Base-by-base conservation (phyloP, 2,329 filamentous ascomycete genomes). In the Oidium heveae region DNA sequence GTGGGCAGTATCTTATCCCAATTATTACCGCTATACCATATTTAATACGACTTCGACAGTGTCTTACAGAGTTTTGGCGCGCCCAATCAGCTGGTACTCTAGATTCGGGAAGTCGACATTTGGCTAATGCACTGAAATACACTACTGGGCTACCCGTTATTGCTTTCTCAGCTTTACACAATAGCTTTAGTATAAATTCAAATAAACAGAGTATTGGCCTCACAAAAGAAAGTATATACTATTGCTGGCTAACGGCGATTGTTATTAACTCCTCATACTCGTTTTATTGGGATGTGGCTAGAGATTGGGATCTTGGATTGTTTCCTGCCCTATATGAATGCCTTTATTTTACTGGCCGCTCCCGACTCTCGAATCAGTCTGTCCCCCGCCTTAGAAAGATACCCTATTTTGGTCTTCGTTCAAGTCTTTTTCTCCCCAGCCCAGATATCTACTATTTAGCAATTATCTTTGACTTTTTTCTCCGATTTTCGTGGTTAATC, bases 261-360 rank as follows among this genome's bases (percentile, higher is more conserved):
- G 70, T 86, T 36, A 64, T 91, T 62, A 95, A 98, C 67, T 93
- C 86, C 15, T 72, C 84, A 47, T 98, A 94, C 69, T 87, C 84
- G n/a, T 96, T 96, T 71, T 98, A 91, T 72, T 98, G 91, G 91
- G 91, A 98, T 63, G 80, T 96, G 33, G 75, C 86, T 55, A 91
- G 88, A 70, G 91, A 98, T 71, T 98, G 91, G 91, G 91, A 96
- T 64, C 73, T 98, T 58, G 85, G 83, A 0, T 73, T 96, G 15
- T 84, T 96, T 64, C 77, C 82, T 2, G 66, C 72, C 82, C 58
- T 56, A 5, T 16, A 41, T 49, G 51, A n/a, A 55, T 15, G 72
- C 72, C 59, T 41, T 72, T 49, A 20, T 39, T 20, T 34, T 15
- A 22, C 32, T 15, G 13, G n/a, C 44, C 22, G 44, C n/a, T 47